Evolutionary conservation across 768 basidiomycete genomes (phyloP).

Genomic region (Epithele typhae): DNA sequence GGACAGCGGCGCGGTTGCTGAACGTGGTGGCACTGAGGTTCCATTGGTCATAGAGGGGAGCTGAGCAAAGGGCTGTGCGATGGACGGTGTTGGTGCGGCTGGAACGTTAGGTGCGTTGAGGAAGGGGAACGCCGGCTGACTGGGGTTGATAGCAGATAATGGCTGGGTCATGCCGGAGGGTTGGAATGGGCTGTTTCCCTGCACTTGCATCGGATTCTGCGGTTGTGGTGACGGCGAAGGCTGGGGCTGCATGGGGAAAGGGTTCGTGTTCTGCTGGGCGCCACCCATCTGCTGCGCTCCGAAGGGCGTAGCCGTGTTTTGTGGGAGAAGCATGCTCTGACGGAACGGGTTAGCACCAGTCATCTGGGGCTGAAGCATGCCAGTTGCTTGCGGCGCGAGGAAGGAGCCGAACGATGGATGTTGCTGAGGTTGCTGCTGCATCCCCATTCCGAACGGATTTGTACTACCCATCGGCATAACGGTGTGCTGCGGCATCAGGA

Average conservation of each 20-base stretch:
- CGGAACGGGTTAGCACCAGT: constrained; percentile 46
- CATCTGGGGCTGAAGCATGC: constrained; percentile 44
- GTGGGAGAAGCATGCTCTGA: constrained; percentile 43
- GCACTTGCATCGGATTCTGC: constrained; percentile 55
- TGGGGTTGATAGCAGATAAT: constrained; percentile 5
- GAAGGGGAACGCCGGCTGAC: constrained; percentile 12
- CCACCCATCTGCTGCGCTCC: constrained; percentile 42
- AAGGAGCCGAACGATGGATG: constrained; percentile 40
- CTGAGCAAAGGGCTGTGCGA: constrained; percentile 16
- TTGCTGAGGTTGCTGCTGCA: constrained; percentile 23
- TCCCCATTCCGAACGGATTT: constrained; percentile 46
- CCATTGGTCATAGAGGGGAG: constrained; percentile 16
- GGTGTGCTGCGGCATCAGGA: constrained; percentile 43
- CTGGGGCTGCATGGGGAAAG: constrained; percentile 14
- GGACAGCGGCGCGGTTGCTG: constrained; percentile 70
- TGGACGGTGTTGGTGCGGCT: constrained; percentile 8
- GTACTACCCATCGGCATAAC: constrained; percentile 32
- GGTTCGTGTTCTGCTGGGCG: constrained; percentile 62
- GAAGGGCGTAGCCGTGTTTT: constrained; percentile 25
- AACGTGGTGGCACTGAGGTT: constrained; percentile 46
- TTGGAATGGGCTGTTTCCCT: constrained; percentile 36
- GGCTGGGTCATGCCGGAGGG: constrained; percentile 6
- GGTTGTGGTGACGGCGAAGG: not conserved
- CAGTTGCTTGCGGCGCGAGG: constrained; percentile 50
- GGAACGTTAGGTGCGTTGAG: constrained; percentile 6